These are phyloP conservation scores for Salix viminalis DNA, from an alignment of 345 rosid species.

Conservation along the genomic window DNA sequence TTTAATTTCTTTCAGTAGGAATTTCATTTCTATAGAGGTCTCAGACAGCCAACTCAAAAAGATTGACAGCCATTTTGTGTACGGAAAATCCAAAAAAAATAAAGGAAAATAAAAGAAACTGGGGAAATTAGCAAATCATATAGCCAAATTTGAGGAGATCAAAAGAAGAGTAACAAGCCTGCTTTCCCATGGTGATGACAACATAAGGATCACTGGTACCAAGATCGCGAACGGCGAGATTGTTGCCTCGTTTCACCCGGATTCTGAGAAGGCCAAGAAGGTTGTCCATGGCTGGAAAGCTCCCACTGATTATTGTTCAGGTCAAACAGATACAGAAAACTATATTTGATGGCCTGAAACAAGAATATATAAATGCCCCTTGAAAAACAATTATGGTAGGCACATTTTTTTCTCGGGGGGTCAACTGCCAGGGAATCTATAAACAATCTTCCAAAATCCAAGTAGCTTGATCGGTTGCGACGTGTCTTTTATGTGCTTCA, in stretches of 20 bases:
- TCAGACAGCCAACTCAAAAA: not conserved
- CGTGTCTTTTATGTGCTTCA: not conserved
- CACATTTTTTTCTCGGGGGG: not conserved
- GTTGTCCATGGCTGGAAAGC: conserved; percentile 7
- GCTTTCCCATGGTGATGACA: conserved; percentile 24
- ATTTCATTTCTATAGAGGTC: not conserved
- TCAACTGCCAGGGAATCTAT: not conserved
- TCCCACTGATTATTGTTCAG: not conserved
- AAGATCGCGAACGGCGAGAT: conserved; percentile 38
- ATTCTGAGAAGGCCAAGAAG: conserved; percentile 34
- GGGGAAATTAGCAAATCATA: not conserved
- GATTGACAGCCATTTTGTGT: not conserved
- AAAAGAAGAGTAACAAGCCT: not conserved
- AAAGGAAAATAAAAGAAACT: not conserved
- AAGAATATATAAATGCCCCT: not conserved
- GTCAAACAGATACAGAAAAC: not conserved
- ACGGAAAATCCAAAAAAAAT: not conserved
- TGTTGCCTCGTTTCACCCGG: conserved; percentile 24
- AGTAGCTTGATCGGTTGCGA: not conserved
- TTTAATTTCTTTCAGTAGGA: not conserved
- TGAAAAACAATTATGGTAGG: not conserved
- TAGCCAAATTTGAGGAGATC: not conserved
- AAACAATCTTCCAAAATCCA: not conserved
- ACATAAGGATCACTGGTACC: conserved; percentile 40
- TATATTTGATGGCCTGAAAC: not conserved